These are phyloP conservation scores for Fraxinus platypoda DNA, from an alignment of 305 asterid genomes.

Conservation along the genomic window DNA sequence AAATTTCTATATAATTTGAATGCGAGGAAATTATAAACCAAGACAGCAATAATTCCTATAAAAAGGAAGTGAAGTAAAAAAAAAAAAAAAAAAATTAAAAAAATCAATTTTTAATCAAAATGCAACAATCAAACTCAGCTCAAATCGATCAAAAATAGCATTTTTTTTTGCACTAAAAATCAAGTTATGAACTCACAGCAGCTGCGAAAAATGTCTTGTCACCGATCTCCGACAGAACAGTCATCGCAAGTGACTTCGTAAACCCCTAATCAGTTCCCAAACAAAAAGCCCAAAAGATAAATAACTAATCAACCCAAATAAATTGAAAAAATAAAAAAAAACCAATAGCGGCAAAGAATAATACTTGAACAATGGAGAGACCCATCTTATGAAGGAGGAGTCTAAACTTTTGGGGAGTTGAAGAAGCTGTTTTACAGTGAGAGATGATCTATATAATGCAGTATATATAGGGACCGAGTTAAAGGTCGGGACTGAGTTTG, in stretches of 20 bases:
- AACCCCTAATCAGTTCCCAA: neutral
- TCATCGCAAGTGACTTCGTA: slow-evolving; percentile 18
- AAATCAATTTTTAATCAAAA: neutral
- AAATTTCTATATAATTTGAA: neutral
- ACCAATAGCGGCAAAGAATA: neutral
- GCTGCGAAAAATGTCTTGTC: slow-evolving; percentile 24
- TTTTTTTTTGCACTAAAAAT: neutral
- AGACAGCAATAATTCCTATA: neutral
- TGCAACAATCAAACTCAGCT: neutral
- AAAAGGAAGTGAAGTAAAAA: neutral
- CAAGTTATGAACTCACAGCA: neutral
- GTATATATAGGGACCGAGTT: neutral
- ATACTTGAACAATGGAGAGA: neutral
- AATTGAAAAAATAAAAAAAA: neutral
- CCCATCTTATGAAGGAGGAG: neutral
- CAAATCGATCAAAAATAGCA: neutral
- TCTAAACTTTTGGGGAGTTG: neutral
- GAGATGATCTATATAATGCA: neutral
- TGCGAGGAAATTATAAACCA: neutral
- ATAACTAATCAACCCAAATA: neutral
- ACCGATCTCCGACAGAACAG: slow-evolving; percentile 5
- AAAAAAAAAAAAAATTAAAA: neutral
- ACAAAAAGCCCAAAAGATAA: neutral
- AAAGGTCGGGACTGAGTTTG: neutral
- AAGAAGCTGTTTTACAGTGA: neutral